Percentiles rank a stretch among this genome's conserved stretches.
phyloP scores from a whole-genome alignment of 495 filamentous ascomycete species.

The Podospora pseudocomata region DNA sequence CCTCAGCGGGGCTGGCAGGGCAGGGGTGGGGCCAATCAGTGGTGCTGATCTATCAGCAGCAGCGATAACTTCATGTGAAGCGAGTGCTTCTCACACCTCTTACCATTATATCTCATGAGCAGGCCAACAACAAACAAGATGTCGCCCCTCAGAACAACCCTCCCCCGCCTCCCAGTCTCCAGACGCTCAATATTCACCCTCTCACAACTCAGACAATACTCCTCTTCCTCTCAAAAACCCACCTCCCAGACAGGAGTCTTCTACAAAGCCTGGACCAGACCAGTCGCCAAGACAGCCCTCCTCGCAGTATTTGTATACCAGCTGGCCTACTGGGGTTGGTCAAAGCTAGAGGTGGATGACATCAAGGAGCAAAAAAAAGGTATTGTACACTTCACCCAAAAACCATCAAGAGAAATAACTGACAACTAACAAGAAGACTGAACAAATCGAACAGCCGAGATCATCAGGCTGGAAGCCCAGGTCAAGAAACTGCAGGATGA shows the following conservation, averaged over 20 bases:
- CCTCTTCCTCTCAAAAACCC: conserved; percentile 16
- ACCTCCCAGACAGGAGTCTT: conserved; percentile 47
- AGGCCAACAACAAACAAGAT: background rate
- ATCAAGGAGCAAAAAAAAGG: conserved; percentile 58
- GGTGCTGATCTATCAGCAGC: background rate
- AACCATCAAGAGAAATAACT: background rate
- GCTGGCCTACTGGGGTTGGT: conserved; percentile 76
- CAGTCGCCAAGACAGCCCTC: conserved; percentile 80
- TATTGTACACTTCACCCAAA: conserved; percentile 3
- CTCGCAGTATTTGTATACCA: conserved; percentile 89
- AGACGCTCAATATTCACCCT: background rate
- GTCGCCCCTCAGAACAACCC: conserved; percentile 10
- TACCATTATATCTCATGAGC: too few relatives aligned
- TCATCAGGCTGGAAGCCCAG: conserved; percentile 23
- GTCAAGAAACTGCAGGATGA: conserved; percentile 18
- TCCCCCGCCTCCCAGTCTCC: conserved; percentile 2
- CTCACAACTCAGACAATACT: conserved; percentile 13
- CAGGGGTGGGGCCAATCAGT: background rate
- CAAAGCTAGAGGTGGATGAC: conserved; percentile 79
- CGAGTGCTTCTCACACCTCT: too few relatives aligned
- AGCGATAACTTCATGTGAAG: too few relatives aligned
- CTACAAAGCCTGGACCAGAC: conserved; percentile 74
- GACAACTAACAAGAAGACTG: background rate
- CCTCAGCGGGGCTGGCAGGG: background rate
- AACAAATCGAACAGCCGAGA: conserved; percentile 16